A percentile compares a stretch with the other conserved stretches of the same genome.
phyloP scores from a whole-genome alignment of 202 grass and related monocot species.

The Musa balbisiana region DNA sequence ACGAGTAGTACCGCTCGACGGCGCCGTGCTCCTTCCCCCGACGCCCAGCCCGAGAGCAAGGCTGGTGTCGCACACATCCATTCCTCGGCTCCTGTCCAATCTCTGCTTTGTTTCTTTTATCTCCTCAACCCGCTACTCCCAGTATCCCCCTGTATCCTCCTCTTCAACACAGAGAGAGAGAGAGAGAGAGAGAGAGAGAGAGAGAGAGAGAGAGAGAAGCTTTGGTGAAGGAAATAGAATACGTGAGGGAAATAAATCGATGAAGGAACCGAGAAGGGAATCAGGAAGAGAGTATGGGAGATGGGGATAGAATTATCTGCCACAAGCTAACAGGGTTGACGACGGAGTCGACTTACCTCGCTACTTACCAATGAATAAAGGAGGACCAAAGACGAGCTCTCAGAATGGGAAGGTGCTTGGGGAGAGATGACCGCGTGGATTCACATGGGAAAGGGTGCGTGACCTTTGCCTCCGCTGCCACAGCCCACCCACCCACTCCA shows the following conservation, averaged over 20 bases:
- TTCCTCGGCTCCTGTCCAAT: background rate
- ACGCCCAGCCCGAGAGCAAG: constrained; percentile 16
- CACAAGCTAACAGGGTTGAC: constrained; percentile 1
- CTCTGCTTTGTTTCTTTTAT: no score
- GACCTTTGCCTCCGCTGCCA: no score
- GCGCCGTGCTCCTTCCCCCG: background rate
- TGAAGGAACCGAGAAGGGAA: background rate
- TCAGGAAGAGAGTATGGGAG: no score
- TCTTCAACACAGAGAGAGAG: background rate
- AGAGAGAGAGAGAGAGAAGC: background rate
- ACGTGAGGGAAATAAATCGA: background rate
- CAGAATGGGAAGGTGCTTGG: background rate
- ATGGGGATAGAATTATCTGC: no score
- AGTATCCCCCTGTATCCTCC: background rate
- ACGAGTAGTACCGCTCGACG: background rate
- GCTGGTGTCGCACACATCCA: background rate
- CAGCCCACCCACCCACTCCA: no score
- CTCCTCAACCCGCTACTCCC: background rate
- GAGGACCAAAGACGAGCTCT: no score
- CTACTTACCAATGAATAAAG: background rate
- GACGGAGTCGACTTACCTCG: constrained; percentile 8
- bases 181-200: background rate
- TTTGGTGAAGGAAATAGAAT: no score
- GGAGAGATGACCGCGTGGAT: constrained; percentile 20
- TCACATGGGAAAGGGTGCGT: constrained; percentile 5